Evolutionary conservation across 164 flowering plant species (phyloP), one percentile per base, ranked within the genome.

Genomic region (Nymphaea colorata): DNA sequence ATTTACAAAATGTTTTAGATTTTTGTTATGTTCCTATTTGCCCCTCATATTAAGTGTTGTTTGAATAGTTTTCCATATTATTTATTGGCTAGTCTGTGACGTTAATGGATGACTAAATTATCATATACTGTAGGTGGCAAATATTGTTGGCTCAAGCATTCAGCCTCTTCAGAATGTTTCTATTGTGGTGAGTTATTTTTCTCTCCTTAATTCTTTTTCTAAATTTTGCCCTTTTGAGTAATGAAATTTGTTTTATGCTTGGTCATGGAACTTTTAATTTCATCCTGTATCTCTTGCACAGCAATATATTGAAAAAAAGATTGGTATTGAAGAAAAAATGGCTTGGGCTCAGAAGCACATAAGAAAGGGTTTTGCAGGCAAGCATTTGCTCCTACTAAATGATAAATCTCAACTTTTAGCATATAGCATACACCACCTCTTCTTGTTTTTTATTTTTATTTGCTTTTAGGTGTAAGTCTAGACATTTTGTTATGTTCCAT

Each of bases 151-250:
- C 71, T 85, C 96, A 42, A 82, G 82, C 80, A 89, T 93, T 76
- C 98, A 93, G 68, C 96, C 96, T 68, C 78, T 80, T 66, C 98
- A 93, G 69, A 90, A 83, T 75, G 41, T 84, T 44, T 72, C 66
- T 65, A 76, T 82, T 41, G 70, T 86, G 69, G 98, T 88, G 64
- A 74, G 81, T 73, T 42, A 61, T 61, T 14, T n/a, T n/a, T 43
- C 43, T 42, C 8, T 36, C 36, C 36, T 15, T 7, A 6, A 42
- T 25, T 36, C 55, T 43, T 18, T 63, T 6, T 44, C 12, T 61
- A n/a, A n/a, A 4, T 17, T 0, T 55, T 55, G 36, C 6, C n/a
- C 2, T 42, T 70, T 41, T 36, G 4, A 59, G 3, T 68, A 7
- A 55, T 57, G 61, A 47, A 12, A 7, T 47, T 47, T 47, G 55